Percentiles rank a stretch among this genome's conserved stretches.
Evolutionary conservation across 768 basidiomycete species (phyloP).

Genomic region (Mycena epipterygia): DNA sequence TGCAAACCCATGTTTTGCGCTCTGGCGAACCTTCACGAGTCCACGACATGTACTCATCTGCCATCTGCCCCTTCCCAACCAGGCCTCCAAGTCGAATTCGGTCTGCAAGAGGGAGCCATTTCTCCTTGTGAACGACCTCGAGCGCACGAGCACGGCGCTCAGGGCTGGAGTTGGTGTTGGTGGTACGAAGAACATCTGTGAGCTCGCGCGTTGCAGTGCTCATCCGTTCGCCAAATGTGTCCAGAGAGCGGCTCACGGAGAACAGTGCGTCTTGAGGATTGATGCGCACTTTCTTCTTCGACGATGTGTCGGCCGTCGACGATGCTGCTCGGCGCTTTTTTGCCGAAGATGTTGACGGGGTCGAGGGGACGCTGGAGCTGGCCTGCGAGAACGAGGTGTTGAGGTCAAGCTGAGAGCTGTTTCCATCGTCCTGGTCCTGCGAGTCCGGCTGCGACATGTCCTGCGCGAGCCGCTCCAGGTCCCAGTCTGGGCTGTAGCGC

Average conservation of each 20-base stretch:
- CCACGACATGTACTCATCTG: conserved; percentile 6
- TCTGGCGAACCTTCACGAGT: background rate
- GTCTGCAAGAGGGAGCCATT: background rate
- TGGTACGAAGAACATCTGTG: background rate
- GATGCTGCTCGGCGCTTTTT: background rate
- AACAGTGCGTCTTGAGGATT: background rate
- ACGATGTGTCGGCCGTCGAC: background rate
- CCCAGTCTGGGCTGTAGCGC: conserved; percentile 1
- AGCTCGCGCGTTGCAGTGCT: background rate
- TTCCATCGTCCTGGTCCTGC: background rate
- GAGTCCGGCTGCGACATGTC: background rate
- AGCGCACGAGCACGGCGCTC: background rate
- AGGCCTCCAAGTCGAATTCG: background rate
- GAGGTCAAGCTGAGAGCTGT: background rate
- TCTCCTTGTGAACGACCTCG: background rate
- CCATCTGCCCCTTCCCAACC: background rate
- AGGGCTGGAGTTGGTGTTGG: conserved; percentile 13
- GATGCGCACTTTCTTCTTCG: conserved; percentile 1
- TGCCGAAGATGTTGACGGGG: background rate
- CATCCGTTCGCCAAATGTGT: background rate
- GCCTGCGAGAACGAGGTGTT: background rate
- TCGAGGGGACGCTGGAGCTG: conserved; percentile 1
- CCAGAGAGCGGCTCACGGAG: conserved; percentile 5
- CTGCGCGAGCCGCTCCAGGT: background rate
- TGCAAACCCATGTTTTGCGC: too few relatives aligned